Evolutionary conservation across 2,329 filamentous ascomycete species (phyloP).

Genomic region (Neopestalotiopsis sp.): DNA sequence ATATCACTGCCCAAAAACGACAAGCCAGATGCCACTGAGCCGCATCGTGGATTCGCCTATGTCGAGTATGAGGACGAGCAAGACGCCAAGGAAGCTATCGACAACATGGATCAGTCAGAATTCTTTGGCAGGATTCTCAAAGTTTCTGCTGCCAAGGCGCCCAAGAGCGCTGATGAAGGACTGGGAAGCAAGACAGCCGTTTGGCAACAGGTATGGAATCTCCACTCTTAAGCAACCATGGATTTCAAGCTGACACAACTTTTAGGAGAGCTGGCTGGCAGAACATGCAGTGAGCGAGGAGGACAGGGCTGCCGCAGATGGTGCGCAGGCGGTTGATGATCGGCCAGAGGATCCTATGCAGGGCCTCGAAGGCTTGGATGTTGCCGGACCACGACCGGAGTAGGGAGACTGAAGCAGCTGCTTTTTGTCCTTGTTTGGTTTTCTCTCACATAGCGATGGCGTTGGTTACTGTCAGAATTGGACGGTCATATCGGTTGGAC

Average conservation of each 20-base stretch:
- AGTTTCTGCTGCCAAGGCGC: conserved; percentile 88
- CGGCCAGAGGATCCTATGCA: conserved; percentile 88
- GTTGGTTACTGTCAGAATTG: conserved; percentile 28
- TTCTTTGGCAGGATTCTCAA: conserved; percentile 92
- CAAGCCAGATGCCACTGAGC: conserved; percentile 74
- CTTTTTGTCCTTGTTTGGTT: conserved; percentile 22
- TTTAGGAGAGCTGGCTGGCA: conserved; percentile 89
- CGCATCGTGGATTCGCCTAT: conserved; percentile 88
- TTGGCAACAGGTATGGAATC: conserved; percentile 86
- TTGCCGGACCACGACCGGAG: conserved; percentile 85
- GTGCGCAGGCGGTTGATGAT: conserved; percentile 55
- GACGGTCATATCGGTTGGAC: background rate
- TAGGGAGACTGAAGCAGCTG: conserved; percentile 44
- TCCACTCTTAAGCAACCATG: conserved; percentile 1
- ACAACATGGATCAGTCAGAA: conserved; percentile 99
- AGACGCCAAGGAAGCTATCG: conserved; percentile 93
- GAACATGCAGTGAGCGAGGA: conserved; percentile 86
- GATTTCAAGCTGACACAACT: conserved; percentile 28
- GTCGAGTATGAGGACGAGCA: conserved; percentile 88
- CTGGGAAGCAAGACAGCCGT: conserved; percentile 91
- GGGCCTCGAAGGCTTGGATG: conserved; percentile 88
- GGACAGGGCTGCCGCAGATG: conserved; percentile 66
- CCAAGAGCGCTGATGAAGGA: conserved; percentile 86
- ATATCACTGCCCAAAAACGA: conserved; percentile 90
- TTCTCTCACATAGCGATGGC: conserved; percentile 36